Evolutionary conservation across 2,329 filamentous ascomycete genomes (phyloP), one percentile per base, ranked within the genome.

Genomic region (Calonectria pseudoreteaudii): DNA sequence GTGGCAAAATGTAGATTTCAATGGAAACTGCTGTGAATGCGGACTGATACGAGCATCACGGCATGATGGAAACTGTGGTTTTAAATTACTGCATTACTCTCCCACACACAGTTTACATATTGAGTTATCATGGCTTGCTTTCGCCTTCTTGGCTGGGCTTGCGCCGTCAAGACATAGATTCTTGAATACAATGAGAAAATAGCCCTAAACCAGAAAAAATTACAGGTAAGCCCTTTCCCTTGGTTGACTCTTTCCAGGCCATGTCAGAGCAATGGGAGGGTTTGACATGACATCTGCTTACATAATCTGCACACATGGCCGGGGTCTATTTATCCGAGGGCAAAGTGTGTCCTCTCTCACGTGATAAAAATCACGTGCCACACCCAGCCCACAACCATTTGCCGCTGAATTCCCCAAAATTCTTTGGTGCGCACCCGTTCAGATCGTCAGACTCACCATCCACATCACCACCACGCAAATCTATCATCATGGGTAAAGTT

Each of bases 401-500:
- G 80, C 77, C 81, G 80, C 77, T 81, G 82, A 85, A 83, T 82
- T 84, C 80, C 82, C 79, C 80, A 78, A 83, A 85, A 85, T 81
- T 79, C 79, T 80, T 73, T 75, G 73, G 75, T 76, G 73, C 78
- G 77, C 72, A 78, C 50, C 56, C 56, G 36, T 62, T 70, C 71
- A 69, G 71, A 74, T 76, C 76, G 76, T 75, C 75, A 47, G 82
- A 82, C 70, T 83, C 80, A 82, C 76, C 83, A 84, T 79, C 78
- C 79, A 82, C 83, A 82, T 81, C 80, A 84, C 81, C 82, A 82
- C 75, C 82, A 85, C 79, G 79, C 77, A 81, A 84, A 84, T 84
- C 82, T 83, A 82, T 84, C 85, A 94, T 87, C 88, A 96, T 96
- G 94, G 94, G 94, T 90, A 96, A 96, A 91, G 94, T 96, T 88